Percentiles rank a stretch among this genome's conserved stretches.
These are phyloP conservation scores for Suillus fuscotomentosus DNA, from an alignment of 768 basidiomycete genomes.

Conservation along the genomic window DNA sequence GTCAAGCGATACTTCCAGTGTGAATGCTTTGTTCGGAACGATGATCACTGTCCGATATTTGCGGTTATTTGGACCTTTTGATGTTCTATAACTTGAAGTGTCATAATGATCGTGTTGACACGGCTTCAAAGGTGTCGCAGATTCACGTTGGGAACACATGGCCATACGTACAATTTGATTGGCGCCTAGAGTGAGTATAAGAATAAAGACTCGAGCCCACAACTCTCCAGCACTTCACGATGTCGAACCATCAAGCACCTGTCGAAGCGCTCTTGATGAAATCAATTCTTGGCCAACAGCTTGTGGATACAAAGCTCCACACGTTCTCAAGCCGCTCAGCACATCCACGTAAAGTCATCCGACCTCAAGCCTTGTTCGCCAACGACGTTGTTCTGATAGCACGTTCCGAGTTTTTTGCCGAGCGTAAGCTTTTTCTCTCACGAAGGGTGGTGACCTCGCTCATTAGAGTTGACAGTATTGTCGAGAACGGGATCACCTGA, in stretches of 20 bases:
- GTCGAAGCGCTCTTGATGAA: conserved; percentile 22
- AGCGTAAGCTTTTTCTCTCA: conserved; percentile 13
- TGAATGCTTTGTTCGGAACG: neutral
- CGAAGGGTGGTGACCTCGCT: neutral
- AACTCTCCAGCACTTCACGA: neutral
- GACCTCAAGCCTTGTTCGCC: conserved; percentile 24
- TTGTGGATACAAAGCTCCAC: conserved; percentile 32
- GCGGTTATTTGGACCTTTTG: neutral
- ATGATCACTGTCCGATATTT: neutral
- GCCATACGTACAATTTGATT: neutral
- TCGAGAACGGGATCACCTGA: conserved; percentile 12
- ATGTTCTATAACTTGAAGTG: neutral
- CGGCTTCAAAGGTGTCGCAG: neutral
- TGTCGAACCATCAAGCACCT: conserved; percentile 11
- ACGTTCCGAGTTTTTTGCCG: conserved; percentile 28
- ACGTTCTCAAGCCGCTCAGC: conserved; percentile 23
- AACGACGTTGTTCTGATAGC: conserved; percentile 26
- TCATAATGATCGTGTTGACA: neutral
- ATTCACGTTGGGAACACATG: no score
- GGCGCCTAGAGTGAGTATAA: neutral
- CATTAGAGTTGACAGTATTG: conserved; percentile 12
- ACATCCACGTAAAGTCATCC: conserved; percentile 8
- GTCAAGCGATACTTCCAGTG: neutral
- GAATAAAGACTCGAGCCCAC: neutral
- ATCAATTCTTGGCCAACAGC: conserved; percentile 25